Conservation (phyloP, 148 eudicot species). For the Nepenthes gracilis region DNA sequence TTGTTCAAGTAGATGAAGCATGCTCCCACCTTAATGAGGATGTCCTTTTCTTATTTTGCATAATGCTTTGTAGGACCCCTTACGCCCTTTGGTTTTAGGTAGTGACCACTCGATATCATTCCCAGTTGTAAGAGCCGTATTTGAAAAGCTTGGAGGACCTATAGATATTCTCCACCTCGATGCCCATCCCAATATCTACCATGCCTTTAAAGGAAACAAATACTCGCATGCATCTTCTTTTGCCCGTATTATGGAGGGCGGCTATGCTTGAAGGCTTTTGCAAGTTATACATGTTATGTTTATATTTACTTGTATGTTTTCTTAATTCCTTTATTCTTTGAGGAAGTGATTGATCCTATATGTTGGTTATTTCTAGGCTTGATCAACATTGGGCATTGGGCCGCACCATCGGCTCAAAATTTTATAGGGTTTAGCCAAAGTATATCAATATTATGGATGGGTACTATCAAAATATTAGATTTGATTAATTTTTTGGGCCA, state of each 20-base stretch:
- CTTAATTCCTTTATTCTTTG: too few relatives aligned
- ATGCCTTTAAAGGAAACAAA: conserved; percentile 81
- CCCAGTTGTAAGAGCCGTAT: conserved; percentile 86
- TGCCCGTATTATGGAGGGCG: conserved; percentile 99
- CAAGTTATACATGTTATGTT: conserved; percentile 66
- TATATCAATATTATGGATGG: too few relatives aligned
- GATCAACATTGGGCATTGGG: too few relatives aligned
- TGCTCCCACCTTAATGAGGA: not conserved
- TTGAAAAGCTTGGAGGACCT: conserved; percentile 96
- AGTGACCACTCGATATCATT: conserved; percentile 96
- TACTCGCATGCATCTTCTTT: conserved; percentile 95
- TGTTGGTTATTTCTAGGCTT: too few relatives aligned
- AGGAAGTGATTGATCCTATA: too few relatives aligned
- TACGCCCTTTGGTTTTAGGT: conserved; percentile 85
- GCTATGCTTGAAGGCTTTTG: conserved; percentile 79
- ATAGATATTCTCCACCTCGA: conserved; percentile 87
- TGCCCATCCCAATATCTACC: conserved; percentile 96
- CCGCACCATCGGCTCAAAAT: too few relatives aligned
- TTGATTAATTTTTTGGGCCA: too few relatives aligned
- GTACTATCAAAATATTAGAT: too few relatives aligned
- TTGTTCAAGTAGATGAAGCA: not conserved
- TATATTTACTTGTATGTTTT: too few relatives aligned
- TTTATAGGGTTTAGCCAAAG: too few relatives aligned
- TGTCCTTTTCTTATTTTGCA: not conserved
- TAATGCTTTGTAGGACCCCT: conserved; percentile 45